Conservation (phyloP, 1,284 basidiomycete species). For the Trichosporon sp. region DNA sequence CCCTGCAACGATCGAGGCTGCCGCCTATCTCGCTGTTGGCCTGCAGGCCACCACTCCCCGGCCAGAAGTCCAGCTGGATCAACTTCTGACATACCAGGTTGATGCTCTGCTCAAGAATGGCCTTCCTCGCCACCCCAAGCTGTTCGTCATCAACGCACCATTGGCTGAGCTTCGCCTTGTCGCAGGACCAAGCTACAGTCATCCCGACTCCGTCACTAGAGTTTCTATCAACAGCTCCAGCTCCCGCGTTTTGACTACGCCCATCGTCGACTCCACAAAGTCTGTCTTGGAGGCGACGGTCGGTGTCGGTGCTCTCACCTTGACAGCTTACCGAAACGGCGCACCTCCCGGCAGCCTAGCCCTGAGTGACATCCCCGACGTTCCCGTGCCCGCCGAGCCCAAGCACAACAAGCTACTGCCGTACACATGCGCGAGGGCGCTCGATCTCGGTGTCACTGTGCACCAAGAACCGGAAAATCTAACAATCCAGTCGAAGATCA, state of each 20-base stretch:
- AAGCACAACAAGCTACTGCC: constrained; percentile 21
- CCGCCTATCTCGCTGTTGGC: constrained; percentile 6
- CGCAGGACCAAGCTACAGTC: constrained; percentile 19
- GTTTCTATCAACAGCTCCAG: neutral
- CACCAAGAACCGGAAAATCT: neutral
- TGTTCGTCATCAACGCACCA: constrained; percentile 26
- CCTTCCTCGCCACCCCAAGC: constrained; percentile 3
- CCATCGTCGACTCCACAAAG: constrained; percentile 8
- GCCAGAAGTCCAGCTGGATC: constrained; percentile 26
- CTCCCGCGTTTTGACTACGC: constrained; percentile 24
- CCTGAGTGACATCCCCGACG: constrained; percentile 25
- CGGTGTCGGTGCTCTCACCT: neutral
- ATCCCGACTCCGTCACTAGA: constrained; percentile 21
- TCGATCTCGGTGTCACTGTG: constrained; percentile 17
- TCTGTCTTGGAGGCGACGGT: constrained; percentile 13
- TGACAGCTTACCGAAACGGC: constrained; percentile 19
- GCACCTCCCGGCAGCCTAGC: constrained; percentile 13
- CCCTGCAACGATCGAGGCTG: constrained; percentile 22
- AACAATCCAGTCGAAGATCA: constrained; percentile 27
- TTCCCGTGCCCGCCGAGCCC: neutral
- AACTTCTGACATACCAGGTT: constrained; percentile 26
- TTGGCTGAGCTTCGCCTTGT: constrained; percentile 26
- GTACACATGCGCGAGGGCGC: constrained; percentile 16
- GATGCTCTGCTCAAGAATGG: constrained; percentile 22
- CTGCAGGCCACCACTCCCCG: neutral